Conservation (phyloP, 257 asterid species). For the Henckelia pumila region DNA sequence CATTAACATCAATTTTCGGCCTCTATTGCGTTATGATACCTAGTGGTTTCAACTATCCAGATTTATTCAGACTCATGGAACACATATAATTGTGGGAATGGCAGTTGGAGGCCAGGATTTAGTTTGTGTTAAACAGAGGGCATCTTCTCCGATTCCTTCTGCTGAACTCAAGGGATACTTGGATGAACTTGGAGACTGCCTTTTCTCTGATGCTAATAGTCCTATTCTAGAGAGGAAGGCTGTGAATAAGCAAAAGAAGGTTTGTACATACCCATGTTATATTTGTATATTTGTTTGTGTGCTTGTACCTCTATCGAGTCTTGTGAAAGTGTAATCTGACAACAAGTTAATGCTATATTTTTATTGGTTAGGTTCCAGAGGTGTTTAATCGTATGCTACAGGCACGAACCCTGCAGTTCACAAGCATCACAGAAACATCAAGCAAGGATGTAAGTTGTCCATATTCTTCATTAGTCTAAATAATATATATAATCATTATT, state of each 20-base stretch:
- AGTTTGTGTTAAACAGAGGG: conserved; percentile 86
- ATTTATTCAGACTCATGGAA: conserved; percentile 89
- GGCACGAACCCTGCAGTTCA: conserved; percentile 86
- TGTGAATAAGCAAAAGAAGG: conserved; percentile 65
- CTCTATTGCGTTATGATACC: conserved; percentile 24
- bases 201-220: conserved; percentile 76
- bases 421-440: conserved; percentile 92
- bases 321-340: not conserved
- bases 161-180: conserved; percentile 85
- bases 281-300: conserved; percentile 12
- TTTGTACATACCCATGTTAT: not conserved
- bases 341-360: conserved; percentile 18
- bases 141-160: conserved; percentile 78
- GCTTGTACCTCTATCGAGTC: conserved; percentile 22
- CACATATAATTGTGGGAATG: conserved; percentile 92
- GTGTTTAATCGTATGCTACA: conserved; percentile 91
- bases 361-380: conserved; percentile 68
- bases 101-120: conserved; percentile 98
- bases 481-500: not conserved
- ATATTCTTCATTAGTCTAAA: no score
- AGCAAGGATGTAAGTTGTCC: conserved; percentile 82
- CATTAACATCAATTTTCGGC: not conserved
- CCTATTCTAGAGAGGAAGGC: conserved; percentile 67
- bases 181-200: conserved; percentile 94
- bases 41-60: conserved; percentile 41